phyloP scores from a whole-genome alignment of 163 green algal species.

The Chlamydomonas reinhardtii region DNA sequence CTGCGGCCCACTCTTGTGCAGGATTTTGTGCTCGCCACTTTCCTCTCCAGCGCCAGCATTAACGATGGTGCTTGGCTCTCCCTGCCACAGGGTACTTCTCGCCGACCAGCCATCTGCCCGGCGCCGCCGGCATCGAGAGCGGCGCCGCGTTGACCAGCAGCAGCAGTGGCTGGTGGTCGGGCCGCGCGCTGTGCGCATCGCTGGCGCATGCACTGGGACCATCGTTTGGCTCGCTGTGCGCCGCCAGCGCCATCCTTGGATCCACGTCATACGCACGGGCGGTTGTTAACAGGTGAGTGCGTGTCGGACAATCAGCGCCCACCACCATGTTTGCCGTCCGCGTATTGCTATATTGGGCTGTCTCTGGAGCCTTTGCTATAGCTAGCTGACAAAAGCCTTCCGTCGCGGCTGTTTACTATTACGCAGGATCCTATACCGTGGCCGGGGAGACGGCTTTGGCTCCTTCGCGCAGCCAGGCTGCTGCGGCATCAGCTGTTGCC shows the following conservation, averaged over 20 bases:
- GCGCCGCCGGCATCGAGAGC: too few relatives aligned
- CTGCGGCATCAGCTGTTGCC: not conserved
- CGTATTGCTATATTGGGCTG: too few relatives aligned
- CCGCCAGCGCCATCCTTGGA: conserved; percentile 42
- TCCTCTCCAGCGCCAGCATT: too few relatives aligned
- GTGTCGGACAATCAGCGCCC: too few relatives aligned
- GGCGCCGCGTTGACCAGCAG: too few relatives aligned
- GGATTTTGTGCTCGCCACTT: too few relatives aligned
- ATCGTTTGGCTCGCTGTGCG: conserved; percentile 52
- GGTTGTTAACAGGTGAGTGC: conserved; percentile 33
- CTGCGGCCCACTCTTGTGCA: too few relatives aligned
- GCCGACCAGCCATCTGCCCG: not conserved
- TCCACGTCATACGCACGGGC: conserved; percentile 25
- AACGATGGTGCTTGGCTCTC: too few relatives aligned
- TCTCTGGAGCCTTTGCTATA: too few relatives aligned
- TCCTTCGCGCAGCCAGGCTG: not conserved
- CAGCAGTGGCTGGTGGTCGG: not conserved
- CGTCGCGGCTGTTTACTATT: too few relatives aligned
- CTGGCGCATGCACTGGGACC: conserved; percentile 57
- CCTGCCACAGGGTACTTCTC: not conserved
- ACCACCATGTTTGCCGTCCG: too few relatives aligned
- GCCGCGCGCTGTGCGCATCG: conserved; percentile 26
- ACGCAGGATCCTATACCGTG: not conserved
- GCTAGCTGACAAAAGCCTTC: too few relatives aligned
- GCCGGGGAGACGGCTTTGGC: not conserved